Percentiles rank a stretch among this genome's conserved stretches.
phyloP scores from a whole-genome alignment of 1,284 basidiomycete genomes.

The Stereum hirsutum region DNA sequence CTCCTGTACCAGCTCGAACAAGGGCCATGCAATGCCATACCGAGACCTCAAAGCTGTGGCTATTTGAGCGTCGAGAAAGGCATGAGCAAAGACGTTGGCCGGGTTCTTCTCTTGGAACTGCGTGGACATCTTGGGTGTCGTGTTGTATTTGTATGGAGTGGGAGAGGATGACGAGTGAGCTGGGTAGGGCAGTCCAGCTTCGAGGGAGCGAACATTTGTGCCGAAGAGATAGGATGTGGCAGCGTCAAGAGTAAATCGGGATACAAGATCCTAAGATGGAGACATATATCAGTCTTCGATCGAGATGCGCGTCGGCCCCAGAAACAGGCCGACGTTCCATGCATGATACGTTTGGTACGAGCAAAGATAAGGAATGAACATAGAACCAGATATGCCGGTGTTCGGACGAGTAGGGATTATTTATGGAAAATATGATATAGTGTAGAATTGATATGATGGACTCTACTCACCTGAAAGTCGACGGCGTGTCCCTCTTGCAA shows the following conservation, averaged over 20 bases:
- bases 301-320: conserved; percentile 7
- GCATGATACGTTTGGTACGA: too few relatives aligned
- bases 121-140: background rate
- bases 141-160: too few relatives aligned
- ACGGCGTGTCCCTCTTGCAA: conserved; percentile 23
- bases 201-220: conserved; percentile 24
- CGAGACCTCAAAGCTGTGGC: conserved; percentile 20
- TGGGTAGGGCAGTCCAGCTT: conserved; percentile 22
- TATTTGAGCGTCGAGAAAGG: conserved; percentile 21
- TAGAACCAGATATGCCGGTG: too few relatives aligned
- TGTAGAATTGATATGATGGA: too few relatives aligned
- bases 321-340: too few relatives aligned
- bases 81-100: conserved; percentile 23
- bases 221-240: conserved; percentile 34
- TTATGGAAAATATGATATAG: background rate
- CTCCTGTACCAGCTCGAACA: conserved; percentile 29
- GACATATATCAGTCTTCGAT: background rate
- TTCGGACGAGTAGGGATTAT: too few relatives aligned
- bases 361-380: background rate
- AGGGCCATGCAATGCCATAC: conserved; percentile 16
- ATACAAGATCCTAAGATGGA: conserved; percentile 23
- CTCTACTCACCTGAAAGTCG: conserved; percentile 32
- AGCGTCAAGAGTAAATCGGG: conserved; percentile 29
- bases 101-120: conserved; percentile 18
- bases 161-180: conserved; percentile 3